Conservation (phyloP, 2,329 filamentous ascomycete genomes). For the Chaetomium sp. region DNA sequence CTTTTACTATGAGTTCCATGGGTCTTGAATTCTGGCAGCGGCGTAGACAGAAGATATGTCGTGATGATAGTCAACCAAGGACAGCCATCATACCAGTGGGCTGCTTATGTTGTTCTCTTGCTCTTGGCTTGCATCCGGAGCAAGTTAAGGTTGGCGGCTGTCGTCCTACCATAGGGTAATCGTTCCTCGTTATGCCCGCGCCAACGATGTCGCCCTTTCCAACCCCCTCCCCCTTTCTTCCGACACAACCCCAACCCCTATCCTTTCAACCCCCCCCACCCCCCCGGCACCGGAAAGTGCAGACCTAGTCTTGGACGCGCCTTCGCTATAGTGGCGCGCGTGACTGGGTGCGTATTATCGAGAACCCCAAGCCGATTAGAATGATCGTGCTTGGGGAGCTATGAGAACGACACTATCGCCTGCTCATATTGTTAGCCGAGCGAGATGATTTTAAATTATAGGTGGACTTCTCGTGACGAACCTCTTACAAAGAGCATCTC, state of each 20-base stretch:
- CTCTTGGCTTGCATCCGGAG: background rate
- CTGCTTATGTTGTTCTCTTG: background rate
- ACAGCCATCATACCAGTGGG: background rate
- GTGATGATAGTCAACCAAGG: background rate
- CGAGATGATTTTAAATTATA: background rate
- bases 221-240: too few relatives aligned
- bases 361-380: constrained; percentile 14
- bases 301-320: background rate
- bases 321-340: background rate
- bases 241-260: too few relatives aligned
- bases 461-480: constrained; percentile 46
- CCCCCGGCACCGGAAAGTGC: background rate
- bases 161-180: background rate
- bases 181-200: background rate
- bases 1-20: background rate
- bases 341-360: background rate
- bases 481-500: constrained; percentile 99
- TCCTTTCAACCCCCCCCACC: too few relatives aligned
- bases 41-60: background rate
- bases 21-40: background rate
- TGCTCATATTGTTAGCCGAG: constrained; percentile 23
- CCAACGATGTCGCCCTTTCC: too few relatives aligned
- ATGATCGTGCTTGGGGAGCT: constrained; percentile 34
- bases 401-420: constrained; percentile 40
- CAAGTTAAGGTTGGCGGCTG: background rate